Percentiles rank a stretch among this genome's conserved stretches.
These are phyloP conservation scores for Funneliformis mosseae DNA, from an alignment of 192 early-diverging fungal species.

Conservation along the genomic window DNA sequence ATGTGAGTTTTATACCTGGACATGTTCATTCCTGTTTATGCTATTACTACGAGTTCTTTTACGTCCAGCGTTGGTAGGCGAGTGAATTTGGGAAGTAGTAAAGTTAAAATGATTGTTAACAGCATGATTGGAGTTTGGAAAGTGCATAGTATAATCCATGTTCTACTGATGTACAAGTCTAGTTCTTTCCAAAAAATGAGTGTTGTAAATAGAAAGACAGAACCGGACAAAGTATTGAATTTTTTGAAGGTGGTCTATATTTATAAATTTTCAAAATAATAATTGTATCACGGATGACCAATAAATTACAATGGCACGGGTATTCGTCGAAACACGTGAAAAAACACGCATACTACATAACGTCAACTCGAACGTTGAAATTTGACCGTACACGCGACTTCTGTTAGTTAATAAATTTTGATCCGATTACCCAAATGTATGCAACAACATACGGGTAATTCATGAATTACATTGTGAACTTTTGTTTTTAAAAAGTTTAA, in stretches of 20 bases:
- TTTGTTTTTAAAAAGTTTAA: no score
- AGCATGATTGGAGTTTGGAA: background rate
- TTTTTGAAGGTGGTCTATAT: background rate
- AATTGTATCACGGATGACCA: constrained; percentile 10
- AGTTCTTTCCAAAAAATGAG: background rate
- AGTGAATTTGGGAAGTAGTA: background rate
- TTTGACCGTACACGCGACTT: no score
- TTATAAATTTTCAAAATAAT: background rate
- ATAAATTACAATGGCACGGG: background rate
- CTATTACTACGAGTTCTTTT: constrained; percentile 22
- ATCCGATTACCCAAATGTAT: no score
- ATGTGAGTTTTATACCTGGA: background rate
- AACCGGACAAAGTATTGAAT: no score
- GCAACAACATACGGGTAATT: no score
- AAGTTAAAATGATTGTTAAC: background rate
- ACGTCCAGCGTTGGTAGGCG: background rate
- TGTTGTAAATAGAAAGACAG: no score
- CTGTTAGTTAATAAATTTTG: no score
- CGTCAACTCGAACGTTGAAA: no score
- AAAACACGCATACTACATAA: background rate
- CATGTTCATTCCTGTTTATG: background rate
- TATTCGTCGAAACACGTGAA: background rate
- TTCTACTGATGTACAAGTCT: background rate
- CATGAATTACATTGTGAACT: no score
- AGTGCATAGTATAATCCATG: constrained; percentile 10